Evolutionary conservation across 495 filamentous ascomycete genomes (phyloP).

Genomic region (Parathielavia hyrcaniae): DNA sequence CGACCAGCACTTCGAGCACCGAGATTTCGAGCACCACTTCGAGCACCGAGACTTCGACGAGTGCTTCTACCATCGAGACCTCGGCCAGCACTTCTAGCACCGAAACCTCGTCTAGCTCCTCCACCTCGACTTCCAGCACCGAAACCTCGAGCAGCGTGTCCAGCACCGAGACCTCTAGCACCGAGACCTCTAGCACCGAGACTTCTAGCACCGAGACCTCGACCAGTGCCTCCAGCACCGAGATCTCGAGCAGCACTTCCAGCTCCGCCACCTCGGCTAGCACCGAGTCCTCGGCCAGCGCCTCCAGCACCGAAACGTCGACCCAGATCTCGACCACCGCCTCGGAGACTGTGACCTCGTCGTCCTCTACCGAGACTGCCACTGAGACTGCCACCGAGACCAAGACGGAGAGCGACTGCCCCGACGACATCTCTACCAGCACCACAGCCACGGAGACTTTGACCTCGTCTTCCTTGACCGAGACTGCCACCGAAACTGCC

Average conservation of each 20-base stretch:
- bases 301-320: too few relatives aligned
- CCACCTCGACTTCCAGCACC: constrained; percentile 24
- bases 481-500: neutral
- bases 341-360: constrained; percentile 9
- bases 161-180: neutral
- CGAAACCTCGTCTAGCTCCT: constrained; percentile 3
- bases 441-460: neutral
- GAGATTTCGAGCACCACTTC: constrained; percentile 34
- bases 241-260: constrained; percentile 1
- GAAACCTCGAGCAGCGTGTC: constrained; percentile 11
- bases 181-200: constrained; percentile 6
- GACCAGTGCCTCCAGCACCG: constrained; percentile 10
- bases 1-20: constrained; percentile 31
- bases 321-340: constrained; percentile 19
- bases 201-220: constrained; percentile 12
- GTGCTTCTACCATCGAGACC: constrained; percentile 16
- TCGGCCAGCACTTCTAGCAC: constrained; percentile 9
- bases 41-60: constrained; percentile 14
- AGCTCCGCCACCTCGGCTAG: constrained; percentile 7
- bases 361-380: neutral
- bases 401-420: constrained; percentile 16
- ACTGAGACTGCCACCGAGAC: constrained; percentile 3
- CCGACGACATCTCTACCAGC: constrained; percentile 7
- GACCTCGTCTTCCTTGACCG: too few relatives aligned
- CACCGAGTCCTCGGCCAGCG: too few relatives aligned